These are phyloP conservation scores for Leccinellum albellum DNA, from an alignment of 768 basidiomycete genomes.

Conservation along the genomic window DNA sequence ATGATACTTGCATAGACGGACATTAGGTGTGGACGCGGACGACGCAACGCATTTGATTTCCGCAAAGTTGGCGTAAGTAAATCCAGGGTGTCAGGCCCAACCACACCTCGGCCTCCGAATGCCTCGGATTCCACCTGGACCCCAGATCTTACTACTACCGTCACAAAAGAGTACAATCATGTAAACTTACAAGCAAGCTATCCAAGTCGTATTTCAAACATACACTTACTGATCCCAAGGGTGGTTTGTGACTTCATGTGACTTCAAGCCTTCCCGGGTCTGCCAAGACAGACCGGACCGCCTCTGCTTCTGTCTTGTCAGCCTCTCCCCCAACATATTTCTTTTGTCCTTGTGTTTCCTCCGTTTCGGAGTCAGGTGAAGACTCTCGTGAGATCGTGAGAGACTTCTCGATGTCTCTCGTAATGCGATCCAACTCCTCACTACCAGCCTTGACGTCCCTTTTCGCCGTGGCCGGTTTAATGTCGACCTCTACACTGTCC, in stretches of 20 bases:
- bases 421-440: conserved; percentile 28
- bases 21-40: not conserved
- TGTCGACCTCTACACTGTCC: conserved; percentile 22
- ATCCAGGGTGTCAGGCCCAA: not conserved
- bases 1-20: conserved; percentile 3
- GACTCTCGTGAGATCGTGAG: conserved; percentile 16
- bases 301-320: not conserved
- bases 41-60: not conserved
- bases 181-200: not conserved
- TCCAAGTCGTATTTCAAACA: not conserved
- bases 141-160: not conserved
- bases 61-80: not conserved
- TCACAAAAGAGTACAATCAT: not conserved
- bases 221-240: not conserved
- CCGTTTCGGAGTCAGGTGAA: not conserved
- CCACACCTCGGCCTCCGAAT: not conserved
- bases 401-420: conserved; percentile 19
- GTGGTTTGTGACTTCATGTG: not conserved
- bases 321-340: not conserved
- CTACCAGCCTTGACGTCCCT: conserved; percentile 3
- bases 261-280: conserved; percentile 9
- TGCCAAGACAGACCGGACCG: not conserved
- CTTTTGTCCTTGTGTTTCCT: not conserved
- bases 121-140: not conserved
- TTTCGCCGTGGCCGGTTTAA: conserved; percentile 2